These are phyloP conservation scores for Coniosporium tulheliwenetii DNA, from an alignment of 2,329 filamentous ascomycete genomes.

Conservation along the genomic window DNA sequence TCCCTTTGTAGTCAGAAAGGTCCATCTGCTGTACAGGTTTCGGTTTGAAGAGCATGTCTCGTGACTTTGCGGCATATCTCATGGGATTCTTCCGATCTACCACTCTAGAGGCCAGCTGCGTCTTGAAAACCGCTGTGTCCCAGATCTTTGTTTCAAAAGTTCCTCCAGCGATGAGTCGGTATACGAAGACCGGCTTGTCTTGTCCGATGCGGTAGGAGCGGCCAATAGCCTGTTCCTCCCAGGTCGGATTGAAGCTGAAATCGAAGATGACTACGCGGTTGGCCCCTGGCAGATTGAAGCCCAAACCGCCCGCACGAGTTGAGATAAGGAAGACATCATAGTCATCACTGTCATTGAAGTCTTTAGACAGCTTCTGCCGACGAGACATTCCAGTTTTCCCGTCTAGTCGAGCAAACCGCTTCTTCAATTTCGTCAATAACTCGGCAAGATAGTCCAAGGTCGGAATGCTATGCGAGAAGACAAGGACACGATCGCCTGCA, in stretches of 20 bases:
- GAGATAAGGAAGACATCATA: conserved; percentile 59
- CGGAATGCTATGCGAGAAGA: conserved; percentile 61
- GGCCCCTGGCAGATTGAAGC: conserved; percentile 69
- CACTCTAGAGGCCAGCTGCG: conserved; percentile 60
- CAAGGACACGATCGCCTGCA: conserved; percentile 55
- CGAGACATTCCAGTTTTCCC: conserved; percentile 40
- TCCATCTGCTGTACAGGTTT: conserved; percentile 35
- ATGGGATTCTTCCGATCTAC: conserved; percentile 69
- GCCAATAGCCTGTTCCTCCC: conserved; percentile 77
- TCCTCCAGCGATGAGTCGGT: conserved; percentile 62
- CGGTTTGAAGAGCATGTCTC: conserved; percentile 45
- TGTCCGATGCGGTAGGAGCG: conserved; percentile 79
- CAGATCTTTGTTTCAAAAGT: conserved; percentile 66
- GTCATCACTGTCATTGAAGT: conserved; percentile 47
- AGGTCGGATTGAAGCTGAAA: conserved; percentile 62
- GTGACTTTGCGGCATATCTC: conserved; percentile 43
- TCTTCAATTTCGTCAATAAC: conserved; percentile 34
- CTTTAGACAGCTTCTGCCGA: conserved; percentile 49
- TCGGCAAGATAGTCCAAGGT: conserved; percentile 54
- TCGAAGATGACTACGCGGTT: conserved; percentile 82
- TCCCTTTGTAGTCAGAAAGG: conserved; percentile 38
- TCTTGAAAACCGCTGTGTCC: conserved; percentile 67
- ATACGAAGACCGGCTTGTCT: conserved; percentile 65
- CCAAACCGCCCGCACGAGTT: conserved; percentile 65
- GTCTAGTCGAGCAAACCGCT: conserved; percentile 45